Conservation (phyloP, 139 green algal genomes). For the Micromonas commoda region DNA sequence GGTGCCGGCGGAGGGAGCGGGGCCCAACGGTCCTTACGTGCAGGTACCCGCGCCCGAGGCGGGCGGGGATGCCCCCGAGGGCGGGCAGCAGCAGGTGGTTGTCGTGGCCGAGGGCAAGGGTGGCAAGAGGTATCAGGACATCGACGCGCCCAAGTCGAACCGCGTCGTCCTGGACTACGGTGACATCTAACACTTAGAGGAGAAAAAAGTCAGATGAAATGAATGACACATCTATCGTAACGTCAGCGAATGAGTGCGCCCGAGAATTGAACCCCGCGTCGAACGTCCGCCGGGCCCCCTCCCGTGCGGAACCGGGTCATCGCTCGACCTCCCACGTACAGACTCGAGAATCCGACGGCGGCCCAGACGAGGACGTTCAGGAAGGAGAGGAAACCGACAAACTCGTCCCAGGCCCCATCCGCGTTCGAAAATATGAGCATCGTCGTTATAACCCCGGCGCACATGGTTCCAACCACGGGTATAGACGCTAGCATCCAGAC, state of each 20-base stretch:
- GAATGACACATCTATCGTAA: neutral
- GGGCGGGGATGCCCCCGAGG: neutral
- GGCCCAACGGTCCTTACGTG: neutral
- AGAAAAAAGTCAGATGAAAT: neutral
- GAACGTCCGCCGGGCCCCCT: too few relatives aligned
- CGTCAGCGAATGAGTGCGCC: too few relatives aligned
- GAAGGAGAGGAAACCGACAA: neutral
- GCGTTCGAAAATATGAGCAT: neutral
- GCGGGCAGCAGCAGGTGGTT: neutral
- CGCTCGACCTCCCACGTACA: too few relatives aligned
- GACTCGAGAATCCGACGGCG: too few relatives aligned
- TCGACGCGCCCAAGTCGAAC: neutral
- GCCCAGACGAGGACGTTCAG: too few relatives aligned
- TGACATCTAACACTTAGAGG: slow-evolving; percentile 10
- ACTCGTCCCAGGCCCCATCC: neutral
- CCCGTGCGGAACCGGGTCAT: too few relatives aligned
- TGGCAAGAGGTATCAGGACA: neutral
- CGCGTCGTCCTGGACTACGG: slow-evolving; percentile 23
- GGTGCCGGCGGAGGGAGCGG: neutral
- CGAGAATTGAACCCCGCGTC: too few relatives aligned
- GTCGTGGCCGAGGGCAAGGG: neutral
- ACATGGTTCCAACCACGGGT: neutral
- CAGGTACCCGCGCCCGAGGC: neutral
- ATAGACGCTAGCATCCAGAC: neutral
- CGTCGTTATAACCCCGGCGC: neutral